A percentile compares a stretch with the other conserved stretches of the same genome.
Conservation (phyloP, 371 early-diverging fungal species). For the Gilbertella persicaria region DNA sequence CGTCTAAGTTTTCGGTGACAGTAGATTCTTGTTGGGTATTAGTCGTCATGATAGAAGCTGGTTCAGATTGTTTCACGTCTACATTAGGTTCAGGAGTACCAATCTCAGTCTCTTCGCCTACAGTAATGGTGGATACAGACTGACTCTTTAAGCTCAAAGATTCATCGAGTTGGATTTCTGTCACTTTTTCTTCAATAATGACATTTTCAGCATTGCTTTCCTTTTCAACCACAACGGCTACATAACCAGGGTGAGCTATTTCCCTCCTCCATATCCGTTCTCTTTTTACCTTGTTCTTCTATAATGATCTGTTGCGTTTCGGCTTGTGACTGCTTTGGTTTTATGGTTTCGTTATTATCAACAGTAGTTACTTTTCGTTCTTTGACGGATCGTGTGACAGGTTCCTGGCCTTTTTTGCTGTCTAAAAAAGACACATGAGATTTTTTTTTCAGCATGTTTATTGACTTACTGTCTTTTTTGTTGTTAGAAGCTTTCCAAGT, state of each 20-base stretch:
- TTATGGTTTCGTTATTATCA: no score
- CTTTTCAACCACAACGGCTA: no score
- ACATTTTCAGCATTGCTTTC: neutral
- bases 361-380: no score
- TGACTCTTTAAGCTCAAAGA: slow-evolving; percentile 4
- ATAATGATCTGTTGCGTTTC: neutral
- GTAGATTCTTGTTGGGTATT: neutral
- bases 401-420: no score
- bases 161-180: slow-evolving; percentile 2
- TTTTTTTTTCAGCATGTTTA: no score
- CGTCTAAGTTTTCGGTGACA: neutral
- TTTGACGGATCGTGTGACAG: no score
- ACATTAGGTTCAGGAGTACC: slow-evolving; percentile 22
- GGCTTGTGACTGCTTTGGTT: slow-evolving; percentile 5
- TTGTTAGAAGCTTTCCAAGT: slow-evolving; percentile 1
- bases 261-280: no score
- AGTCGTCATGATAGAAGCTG: no score
- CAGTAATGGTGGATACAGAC: slow-evolving; percentile 7
- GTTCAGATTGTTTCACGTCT: neutral
- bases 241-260: no score
- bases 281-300: slow-evolving; percentile 5
- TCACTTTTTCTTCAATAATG: slow-evolving; percentile 1
- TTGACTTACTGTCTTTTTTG: neutral
- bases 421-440: no score
- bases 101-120: slow-evolving; percentile 18